These are phyloP conservation scores for Pythium insidiosum DNA, from an alignment of 352 stramenopile species.

Conservation along the genomic window DNA sequence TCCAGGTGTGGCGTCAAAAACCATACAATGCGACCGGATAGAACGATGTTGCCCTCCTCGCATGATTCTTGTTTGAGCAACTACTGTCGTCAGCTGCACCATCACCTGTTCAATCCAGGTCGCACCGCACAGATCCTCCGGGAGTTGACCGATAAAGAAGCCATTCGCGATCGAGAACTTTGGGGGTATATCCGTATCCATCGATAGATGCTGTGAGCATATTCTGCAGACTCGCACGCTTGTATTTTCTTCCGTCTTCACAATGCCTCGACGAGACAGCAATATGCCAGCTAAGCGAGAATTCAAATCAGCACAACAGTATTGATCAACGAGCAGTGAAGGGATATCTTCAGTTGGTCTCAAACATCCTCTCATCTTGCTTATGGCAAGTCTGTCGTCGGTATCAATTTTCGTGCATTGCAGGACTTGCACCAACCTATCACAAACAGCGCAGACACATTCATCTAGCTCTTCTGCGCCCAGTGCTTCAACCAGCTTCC, in stretches of 20 bases:
- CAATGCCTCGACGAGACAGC: background rate
- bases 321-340: background rate
- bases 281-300: background rate
- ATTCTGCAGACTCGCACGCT: no score
- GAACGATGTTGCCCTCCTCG: background rate
- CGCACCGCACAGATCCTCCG: background rate
- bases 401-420: background rate
- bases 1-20: background rate
- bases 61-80: constrained; percentile 16
- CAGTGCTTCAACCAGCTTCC: no score
- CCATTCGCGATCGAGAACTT: constrained; percentile 20
- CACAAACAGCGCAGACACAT: background rate
- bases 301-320: background rate
- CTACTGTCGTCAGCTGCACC: constrained; percentile 1
- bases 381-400: background rate
- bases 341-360: background rate
- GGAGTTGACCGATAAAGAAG: constrained; percentile 13
- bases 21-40: background rate
- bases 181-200: constrained; percentile 1
- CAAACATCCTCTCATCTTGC: background rate
- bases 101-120: constrained; percentile 9
- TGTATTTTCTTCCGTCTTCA: no score
- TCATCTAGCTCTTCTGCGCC: background rate
- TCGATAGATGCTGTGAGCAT: background rate
- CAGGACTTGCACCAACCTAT: background rate